Percentiles rank a stretch among this genome's conserved stretches.
These are phyloP conservation scores for Enterocytospora artemiae DNA, from an alignment of 371 early-diverging fungal species.

Conservation along the genomic window DNA sequence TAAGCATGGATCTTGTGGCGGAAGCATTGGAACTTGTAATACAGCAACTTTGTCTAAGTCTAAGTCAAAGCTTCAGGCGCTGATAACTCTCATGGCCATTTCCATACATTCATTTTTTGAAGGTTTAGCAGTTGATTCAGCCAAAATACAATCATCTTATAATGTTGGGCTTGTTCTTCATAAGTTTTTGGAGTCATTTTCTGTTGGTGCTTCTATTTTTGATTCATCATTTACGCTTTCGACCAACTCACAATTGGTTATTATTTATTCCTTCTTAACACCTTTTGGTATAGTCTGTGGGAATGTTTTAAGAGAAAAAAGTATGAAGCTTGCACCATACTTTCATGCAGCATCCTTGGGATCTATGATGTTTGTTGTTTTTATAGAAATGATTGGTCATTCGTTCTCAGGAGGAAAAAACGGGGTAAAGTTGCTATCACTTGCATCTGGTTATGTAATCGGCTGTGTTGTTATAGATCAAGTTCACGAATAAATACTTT, in stretches of 20 bases:
- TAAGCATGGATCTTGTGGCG: not conserved
- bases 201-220: slow-evolving; percentile 53
- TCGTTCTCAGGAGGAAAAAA: slow-evolving; percentile 38
- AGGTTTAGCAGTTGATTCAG: slow-evolving; percentile 49
- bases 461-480: slow-evolving; percentile 20
- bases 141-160: slow-evolving; percentile 34
- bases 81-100: slow-evolving; percentile 52
- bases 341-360: slow-evolving; percentile 54
- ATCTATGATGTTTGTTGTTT: slow-evolving; percentile 55
- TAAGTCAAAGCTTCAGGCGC: not conserved
- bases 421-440: slow-evolving; percentile 14
- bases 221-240: slow-evolving; percentile 31
- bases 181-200: slow-evolving; percentile 57
- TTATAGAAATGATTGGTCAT: slow-evolving; percentile 56
- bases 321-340: not conserved
- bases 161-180: slow-evolving; percentile 52
- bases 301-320: slow-evolving; percentile 2
- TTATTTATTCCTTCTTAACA: slow-evolving; percentile 54
- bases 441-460: slow-evolving; percentile 34
- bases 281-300: slow-evolving; percentile 54
- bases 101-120: slow-evolving; percentile 59
- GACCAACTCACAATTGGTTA: slow-evolving; percentile 25
- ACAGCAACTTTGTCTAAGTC: not conserved
- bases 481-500: slow-evolving; percentile 16
- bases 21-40: slow-evolving; percentile 1